Conservation (phyloP, 768 basidiomycete genomes). For the Podaxis pistillaris region DNA sequence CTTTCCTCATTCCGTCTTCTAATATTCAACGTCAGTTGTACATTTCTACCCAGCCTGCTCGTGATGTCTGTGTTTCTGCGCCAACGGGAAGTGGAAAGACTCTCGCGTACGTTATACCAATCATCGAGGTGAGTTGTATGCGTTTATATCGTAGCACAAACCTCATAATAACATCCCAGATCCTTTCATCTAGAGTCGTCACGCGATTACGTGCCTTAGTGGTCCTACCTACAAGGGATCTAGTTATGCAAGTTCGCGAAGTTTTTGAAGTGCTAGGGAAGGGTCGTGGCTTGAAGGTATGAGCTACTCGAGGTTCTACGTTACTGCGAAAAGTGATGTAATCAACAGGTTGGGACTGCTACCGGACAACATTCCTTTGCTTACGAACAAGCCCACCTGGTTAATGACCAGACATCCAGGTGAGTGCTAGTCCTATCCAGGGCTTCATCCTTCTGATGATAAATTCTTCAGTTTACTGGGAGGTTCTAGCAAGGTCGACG, state of each 20-base stretch:
- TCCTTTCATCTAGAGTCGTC: slow-evolving; percentile 69
- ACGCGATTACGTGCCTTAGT: slow-evolving; percentile 86
- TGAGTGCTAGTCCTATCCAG: slow-evolving; percentile 28
- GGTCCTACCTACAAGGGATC: slow-evolving; percentile 90
- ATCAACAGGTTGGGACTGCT: slow-evolving; percentile 63
- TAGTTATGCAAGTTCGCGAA: slow-evolving; percentile 90
- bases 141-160: background rate
- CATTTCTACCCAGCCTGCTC: slow-evolving; percentile 60
- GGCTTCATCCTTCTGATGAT: background rate
- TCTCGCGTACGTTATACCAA: slow-evolving; percentile 91
- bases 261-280: slow-evolving; percentile 84
- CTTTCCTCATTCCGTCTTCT: slow-evolving; percentile 64
- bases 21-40: slow-evolving; percentile 49
- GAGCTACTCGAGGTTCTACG: slow-evolving; percentile 3
- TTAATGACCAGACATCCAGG: slow-evolving; percentile 57
- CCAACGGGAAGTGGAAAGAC: slow-evolving; percentile 99
- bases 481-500: slow-evolving; percentile 89
- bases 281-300: slow-evolving; percentile 84
- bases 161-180: slow-evolving; percentile 37
- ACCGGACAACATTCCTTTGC: slow-evolving; percentile 94
- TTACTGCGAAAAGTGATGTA: background rate
- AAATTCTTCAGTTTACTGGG: slow-evolving; percentile 57
- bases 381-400: slow-evolving; percentile 83
- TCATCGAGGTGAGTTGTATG: slow-evolving; percentile 64
- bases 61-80: slow-evolving; percentile 91